Conservation (phyloP, 2,329 filamentous ascomycete species). For the Ceratocystis ficicola region DNA sequence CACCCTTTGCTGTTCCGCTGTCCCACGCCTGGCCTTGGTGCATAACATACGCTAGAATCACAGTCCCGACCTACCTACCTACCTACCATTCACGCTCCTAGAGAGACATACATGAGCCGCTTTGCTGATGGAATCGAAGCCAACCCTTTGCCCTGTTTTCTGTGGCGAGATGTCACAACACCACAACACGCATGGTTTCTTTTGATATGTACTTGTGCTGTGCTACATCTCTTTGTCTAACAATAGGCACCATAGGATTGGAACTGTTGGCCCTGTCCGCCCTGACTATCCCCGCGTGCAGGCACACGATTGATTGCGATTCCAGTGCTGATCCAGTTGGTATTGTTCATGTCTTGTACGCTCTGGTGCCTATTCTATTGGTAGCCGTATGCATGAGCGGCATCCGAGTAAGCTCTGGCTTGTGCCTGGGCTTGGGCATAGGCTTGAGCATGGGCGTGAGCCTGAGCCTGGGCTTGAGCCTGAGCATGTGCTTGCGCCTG, state of each 20-base stretch:
- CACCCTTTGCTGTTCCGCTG: too few species aligned
- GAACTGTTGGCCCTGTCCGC: not conserved
- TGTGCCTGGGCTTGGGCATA: conserved; percentile 19
- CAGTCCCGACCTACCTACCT: too few species aligned
- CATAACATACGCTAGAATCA: too few species aligned
- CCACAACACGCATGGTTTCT: not conserved
- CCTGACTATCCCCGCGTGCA: not conserved
- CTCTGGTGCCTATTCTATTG: conserved; percentile 15
- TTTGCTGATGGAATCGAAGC: not conserved
- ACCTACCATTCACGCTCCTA: too few species aligned
- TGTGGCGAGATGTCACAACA: not conserved
- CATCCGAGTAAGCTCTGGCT: conserved; percentile 15
- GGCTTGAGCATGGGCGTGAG: conserved; percentile 12
- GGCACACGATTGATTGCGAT: not conserved
- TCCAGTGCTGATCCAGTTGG: not conserved
- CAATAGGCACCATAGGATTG: not conserved
- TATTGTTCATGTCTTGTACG: conserved; percentile 3
- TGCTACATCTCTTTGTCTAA: not conserved
- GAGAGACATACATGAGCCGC: not conserved
- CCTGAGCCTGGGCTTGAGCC: conserved; percentile 15
- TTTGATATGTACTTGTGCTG: not conserved
- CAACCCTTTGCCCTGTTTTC: not conserved
- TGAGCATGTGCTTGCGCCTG: not conserved
- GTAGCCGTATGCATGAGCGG: conserved; percentile 15
- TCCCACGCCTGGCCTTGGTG: too few species aligned